Conservation (phyloP, 176 grass and related monocot genomes). For the Stipa capillata region DNA sequence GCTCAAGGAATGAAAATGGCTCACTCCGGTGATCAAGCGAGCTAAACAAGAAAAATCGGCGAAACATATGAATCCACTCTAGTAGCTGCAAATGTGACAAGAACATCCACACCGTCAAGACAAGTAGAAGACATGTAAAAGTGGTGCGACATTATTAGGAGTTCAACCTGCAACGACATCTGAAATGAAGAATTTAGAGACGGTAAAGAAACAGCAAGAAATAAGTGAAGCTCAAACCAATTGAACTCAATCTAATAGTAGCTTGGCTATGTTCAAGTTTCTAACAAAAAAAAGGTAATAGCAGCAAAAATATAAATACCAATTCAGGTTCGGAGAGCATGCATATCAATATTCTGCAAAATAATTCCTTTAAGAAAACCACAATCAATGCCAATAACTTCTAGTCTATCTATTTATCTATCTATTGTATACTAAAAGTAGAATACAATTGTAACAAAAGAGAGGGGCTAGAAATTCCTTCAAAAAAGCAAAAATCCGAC, state of each 20-base stretch:
- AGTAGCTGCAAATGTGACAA: conserved; percentile 91
- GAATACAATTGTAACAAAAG: too few relatives aligned
- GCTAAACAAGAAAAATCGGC: conserved; percentile 74
- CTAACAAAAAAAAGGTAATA: too few relatives aligned
- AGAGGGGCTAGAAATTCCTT: too few relatives aligned
- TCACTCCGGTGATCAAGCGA: conserved; percentile 86
- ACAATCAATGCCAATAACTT: too few relatives aligned
- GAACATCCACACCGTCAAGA: conserved; percentile 89
- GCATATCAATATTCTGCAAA: background rate
- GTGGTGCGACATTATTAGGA: conserved; percentile 89
- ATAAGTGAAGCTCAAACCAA: background rate
- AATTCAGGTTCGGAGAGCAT: background rate
- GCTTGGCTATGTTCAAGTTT: background rate
- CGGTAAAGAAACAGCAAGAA: background rate
- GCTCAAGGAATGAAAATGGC: conserved; percentile 91
- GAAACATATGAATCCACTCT: conserved; percentile 86
- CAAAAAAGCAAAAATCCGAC: too few relatives aligned
- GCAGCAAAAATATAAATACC: background rate
- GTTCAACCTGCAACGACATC: conserved; percentile 69
- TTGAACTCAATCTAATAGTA: background rate
- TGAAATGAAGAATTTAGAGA: conserved; percentile 4
- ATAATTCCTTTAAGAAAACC: background rate
- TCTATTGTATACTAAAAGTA: too few relatives aligned
- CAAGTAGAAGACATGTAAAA: conserved; percentile 90
- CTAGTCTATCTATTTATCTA: too few relatives aligned